These are phyloP conservation scores for Ogataea methanolica DNA, from an alignment of 805 yeast genomes.

Conservation along the genomic window DNA sequence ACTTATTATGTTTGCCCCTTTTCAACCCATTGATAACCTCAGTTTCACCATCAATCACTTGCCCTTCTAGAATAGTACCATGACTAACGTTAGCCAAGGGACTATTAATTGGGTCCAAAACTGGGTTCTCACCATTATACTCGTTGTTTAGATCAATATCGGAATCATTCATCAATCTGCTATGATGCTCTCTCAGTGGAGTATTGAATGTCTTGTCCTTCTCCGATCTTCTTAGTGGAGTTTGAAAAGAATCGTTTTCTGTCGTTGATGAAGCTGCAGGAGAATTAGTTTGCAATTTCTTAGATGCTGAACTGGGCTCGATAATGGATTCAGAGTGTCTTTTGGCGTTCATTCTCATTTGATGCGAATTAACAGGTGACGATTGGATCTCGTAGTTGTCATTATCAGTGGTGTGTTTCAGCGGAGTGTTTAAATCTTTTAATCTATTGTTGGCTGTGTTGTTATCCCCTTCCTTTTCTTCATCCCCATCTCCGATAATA, in stretches of 20 bases:
- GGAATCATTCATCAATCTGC: conserved; percentile 19
- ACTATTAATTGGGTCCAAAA: conserved; percentile 20
- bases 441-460: neutral
- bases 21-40: conserved; percentile 21
- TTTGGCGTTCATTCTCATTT: conserved; percentile 12
- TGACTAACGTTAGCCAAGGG: conserved; percentile 30
- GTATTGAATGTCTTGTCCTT: conserved; percentile 7
- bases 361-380: conserved; percentile 22
- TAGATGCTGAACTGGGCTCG: neutral
- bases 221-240: conserved; percentile 12
- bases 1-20: neutral
- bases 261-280: neutral
- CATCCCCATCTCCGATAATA: neutral
- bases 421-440: neutral
- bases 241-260: conserved; percentile 15
- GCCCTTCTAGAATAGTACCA: conserved; percentile 20
- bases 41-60: conserved; percentile 22
- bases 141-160: conserved; percentile 14
- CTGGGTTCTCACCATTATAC: conserved; percentile 9
- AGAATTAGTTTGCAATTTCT: conserved; percentile 6
- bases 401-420: neutral
- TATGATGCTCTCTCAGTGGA: conserved; percentile 22
- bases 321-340: conserved; percentile 12
- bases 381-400: conserved; percentile 11
- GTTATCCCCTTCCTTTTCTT: neutral